Conservation (phyloP, 257 asterid species). For the Nicotiana attenuata region DNA sequence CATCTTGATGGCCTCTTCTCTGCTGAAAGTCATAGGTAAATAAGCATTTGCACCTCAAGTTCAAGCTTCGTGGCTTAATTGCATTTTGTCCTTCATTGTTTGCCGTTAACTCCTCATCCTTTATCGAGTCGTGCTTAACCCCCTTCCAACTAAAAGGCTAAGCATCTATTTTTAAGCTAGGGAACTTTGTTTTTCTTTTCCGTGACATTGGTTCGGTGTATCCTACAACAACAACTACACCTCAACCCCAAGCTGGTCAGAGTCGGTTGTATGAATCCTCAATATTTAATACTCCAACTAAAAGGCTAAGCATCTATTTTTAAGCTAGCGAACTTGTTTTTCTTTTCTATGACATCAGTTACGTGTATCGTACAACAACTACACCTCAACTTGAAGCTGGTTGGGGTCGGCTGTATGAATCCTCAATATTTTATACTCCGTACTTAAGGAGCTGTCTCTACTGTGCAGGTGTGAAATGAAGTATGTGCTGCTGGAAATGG, state of each 20-base stretch:
- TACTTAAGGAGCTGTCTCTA: not conserved
- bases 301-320: not conserved
- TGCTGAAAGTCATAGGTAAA: conserved; percentile 31
- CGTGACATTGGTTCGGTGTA: not conserved
- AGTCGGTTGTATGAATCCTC: too few relatives aligned
- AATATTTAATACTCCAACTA: not conserved
- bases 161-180: not conserved
- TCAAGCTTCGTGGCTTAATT: not conserved
- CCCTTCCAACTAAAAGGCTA: not conserved
- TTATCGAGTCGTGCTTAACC: not conserved
- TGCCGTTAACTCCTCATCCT: not conserved
- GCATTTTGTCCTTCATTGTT: not conserved
- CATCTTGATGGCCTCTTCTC: conserved; percentile 27
- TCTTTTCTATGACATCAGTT: not conserved
- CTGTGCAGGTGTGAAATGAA: conserved; percentile 28
- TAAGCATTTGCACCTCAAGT: not conserved
- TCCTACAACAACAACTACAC: not conserved
- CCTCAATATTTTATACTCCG: too few relatives aligned
- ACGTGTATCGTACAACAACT: not conserved
- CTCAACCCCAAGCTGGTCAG: too few relatives aligned
- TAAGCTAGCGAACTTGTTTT: not conserved
- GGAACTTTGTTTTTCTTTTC: not conserved
- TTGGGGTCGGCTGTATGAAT: too few relatives aligned
- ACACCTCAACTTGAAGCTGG: too few relatives aligned
- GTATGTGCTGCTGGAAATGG: conserved; percentile 28